A percentile compares a stretch with the other conserved stretches of the same genome.
Evolutionary conservation across 352 stramenopile genomes (phyloP).

Genomic region (Phytopythium cucurbitacearum): DNA sequence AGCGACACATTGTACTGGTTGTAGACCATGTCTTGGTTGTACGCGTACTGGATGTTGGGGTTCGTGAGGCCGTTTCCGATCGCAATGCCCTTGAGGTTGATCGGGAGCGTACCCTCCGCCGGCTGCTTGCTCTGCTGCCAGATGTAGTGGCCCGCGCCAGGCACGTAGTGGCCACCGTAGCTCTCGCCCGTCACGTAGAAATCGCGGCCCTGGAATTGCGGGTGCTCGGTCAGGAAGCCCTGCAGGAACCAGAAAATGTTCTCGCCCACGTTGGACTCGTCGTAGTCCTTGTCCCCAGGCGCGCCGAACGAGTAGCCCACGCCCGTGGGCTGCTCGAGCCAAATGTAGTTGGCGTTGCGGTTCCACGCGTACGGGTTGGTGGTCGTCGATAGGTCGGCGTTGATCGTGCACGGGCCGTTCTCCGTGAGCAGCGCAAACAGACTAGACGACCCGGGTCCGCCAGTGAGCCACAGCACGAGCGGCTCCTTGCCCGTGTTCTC

Average conservation of each 20-base stretch:
- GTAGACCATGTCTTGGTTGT: constrained; percentile 48
- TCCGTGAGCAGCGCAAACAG: constrained; percentile 39
- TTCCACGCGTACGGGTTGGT: constrained; percentile 49
- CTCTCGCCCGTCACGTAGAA: constrained; percentile 74
- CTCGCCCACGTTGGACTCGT: constrained; percentile 43
- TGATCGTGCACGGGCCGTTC: constrained; percentile 44
- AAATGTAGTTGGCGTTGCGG: constrained; percentile 46
- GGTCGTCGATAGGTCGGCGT: constrained; percentile 27
- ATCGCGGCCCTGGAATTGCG: constrained; percentile 40
- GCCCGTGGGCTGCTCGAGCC: constrained; percentile 47
- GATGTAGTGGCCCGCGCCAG: constrained; percentile 41
- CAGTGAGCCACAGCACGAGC: constrained; percentile 66
- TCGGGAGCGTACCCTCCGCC: neutral
- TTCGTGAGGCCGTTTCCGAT: constrained; percentile 55
- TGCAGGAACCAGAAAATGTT: constrained; percentile 75
- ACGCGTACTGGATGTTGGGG: constrained; percentile 31
- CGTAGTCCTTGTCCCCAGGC: constrained; percentile 26
- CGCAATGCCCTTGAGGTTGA: constrained; percentile 26
- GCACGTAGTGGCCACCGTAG: constrained; percentile 67
- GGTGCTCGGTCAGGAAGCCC: constrained; percentile 56
- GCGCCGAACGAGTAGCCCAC: constrained; percentile 40
- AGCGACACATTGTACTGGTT: constrained; percentile 54
- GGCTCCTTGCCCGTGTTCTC: constrained; percentile 43
- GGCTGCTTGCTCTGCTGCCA: constrained; percentile 29
- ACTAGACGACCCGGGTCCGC: constrained; percentile 36